These are phyloP conservation scores for Eutypella sp. DNA, from an alignment of 2,329 filamentous ascomycete species.

Conservation along the genomic window DNA sequence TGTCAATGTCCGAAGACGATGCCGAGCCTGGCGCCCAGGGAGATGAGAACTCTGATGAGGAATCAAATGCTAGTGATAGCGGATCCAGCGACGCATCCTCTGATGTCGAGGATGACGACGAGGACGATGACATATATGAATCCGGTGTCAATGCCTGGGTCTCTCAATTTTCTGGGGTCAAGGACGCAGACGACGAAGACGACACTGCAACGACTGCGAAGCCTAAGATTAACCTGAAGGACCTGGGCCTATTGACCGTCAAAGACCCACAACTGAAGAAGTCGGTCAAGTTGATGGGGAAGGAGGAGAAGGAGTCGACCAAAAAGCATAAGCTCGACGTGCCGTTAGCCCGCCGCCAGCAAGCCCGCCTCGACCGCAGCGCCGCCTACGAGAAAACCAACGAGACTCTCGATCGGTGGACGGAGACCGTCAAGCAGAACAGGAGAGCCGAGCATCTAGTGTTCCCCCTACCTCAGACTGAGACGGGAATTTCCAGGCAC, in stretches of 20 bases:
- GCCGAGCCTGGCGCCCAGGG: slow-evolving; percentile 45
- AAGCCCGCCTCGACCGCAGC: slow-evolving; percentile 75
- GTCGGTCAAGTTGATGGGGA: slow-evolving; percentile 69
- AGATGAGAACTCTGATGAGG: slow-evolving; percentile 39
- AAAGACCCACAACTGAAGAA: slow-evolving; percentile 73
- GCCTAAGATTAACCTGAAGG: slow-evolving; percentile 67
- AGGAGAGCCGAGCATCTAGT: slow-evolving; percentile 83
- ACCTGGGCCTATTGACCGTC: slow-evolving; percentile 66
- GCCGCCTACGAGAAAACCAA: slow-evolving; percentile 89
- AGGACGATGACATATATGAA: slow-evolving; percentile 47
- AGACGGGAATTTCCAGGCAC: slow-evolving; percentile 52
- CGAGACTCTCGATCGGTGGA: slow-evolving; percentile 85
- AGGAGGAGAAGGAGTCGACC: slow-evolving; percentile 49
- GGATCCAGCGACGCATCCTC: slow-evolving; percentile 36
- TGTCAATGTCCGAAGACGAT: slow-evolving; percentile 40
- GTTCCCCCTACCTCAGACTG: slow-evolving; percentile 77
- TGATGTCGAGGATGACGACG: slow-evolving; percentile 38
- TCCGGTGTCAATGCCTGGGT: slow-evolving; percentile 45
- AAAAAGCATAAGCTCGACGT: slow-evolving; percentile 71
- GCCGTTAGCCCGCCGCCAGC: slow-evolving; percentile 78
- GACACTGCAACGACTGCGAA: slow-evolving; percentile 49
- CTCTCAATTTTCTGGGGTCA: slow-evolving; percentile 62
- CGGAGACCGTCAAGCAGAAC: slow-evolving; percentile 91
- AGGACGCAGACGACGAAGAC: slow-evolving; percentile 48
- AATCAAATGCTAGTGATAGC: slow-evolving; percentile 39